A percentile compares a stretch with the other conserved stretches of the same genome.
Conservation (phyloP, 495 filamentous ascomycete species). For the Penicillium mononematosum region DNA sequence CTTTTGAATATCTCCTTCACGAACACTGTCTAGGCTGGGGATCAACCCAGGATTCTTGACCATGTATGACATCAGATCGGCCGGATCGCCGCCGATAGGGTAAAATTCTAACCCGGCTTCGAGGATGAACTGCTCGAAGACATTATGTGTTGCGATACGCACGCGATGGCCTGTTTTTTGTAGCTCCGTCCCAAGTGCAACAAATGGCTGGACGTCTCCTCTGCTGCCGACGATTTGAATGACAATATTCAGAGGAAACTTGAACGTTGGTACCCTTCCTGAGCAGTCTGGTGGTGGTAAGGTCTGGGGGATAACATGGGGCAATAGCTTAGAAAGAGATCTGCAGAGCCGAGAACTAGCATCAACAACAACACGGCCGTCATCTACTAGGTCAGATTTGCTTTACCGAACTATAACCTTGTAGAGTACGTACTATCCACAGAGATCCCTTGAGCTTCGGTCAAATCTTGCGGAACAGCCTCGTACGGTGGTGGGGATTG, state of each 20-base stretch:
- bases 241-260: background rate
- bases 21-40: background rate
- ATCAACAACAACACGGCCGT: background rate
- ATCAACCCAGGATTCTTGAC: conserved; percentile 1
- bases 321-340: background rate
- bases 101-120: background rate
- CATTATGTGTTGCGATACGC: background rate
- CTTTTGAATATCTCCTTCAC: conserved; percentile 17
- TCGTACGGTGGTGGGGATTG: background rate
- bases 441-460: background rate
- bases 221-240: conserved; percentile 42
- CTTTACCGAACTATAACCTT: background rate
- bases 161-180: conserved; percentile 43
- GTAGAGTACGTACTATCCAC: background rate
- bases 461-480: background rate
- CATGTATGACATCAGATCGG: background rate
- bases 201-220: conserved; percentile 48
- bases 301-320: background rate
- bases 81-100: background rate
- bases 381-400: background rate
- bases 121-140: background rate
- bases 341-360: background rate
- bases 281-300: background rate
- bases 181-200: conserved; percentile 46
- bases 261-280: background rate